Conservation (phyloP, 2,329 filamentous ascomycete genomes). For the Cercospora nicotianae region DNA sequence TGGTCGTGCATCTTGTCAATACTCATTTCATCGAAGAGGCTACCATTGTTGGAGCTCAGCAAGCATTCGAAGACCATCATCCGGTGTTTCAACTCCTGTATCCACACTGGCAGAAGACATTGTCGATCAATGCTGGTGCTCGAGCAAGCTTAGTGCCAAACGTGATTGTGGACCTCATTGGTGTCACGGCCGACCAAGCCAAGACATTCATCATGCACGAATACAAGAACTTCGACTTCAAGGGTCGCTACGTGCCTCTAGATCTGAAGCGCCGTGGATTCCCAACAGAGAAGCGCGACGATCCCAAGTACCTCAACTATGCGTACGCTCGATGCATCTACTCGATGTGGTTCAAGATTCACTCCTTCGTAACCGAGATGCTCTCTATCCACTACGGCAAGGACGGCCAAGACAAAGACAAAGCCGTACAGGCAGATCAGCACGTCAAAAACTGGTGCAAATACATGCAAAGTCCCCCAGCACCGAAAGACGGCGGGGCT, state of each 20-base stretch:
- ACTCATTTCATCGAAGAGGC: conserved; percentile 29
- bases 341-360: conserved; percentile 48
- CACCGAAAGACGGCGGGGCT: conserved; percentile 33
- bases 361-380: conserved; percentile 43
- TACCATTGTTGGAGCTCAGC: conserved; percentile 26
- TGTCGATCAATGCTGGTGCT: conserved; percentile 52
- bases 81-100: conserved; percentile 47
- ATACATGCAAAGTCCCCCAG: conserved; percentile 40
- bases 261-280: conserved; percentile 50
- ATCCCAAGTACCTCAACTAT: conserved; percentile 51
- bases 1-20: conserved; percentile 44
- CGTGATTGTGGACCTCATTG: conserved; percentile 48
- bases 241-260: conserved; percentile 48
- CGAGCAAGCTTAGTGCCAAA: conserved; percentile 48
- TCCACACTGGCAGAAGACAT: conserved; percentile 54
- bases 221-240: conserved; percentile 50
- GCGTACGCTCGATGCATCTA: conserved; percentile 51
- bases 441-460: conserved; percentile 45
- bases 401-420: conserved; percentile 39
- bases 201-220: conserved; percentile 44
- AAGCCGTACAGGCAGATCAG: conserved; percentile 34
- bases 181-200: conserved; percentile 42
- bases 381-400: conserved; percentile 18
- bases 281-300: conserved; percentile 33
- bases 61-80: conserved; percentile 50